Evolutionary conservation across 1,139 yeast species (phyloP), one percentile per base, ranked within the genome.

Genomic region (Debaryomyces udenii): DNA sequence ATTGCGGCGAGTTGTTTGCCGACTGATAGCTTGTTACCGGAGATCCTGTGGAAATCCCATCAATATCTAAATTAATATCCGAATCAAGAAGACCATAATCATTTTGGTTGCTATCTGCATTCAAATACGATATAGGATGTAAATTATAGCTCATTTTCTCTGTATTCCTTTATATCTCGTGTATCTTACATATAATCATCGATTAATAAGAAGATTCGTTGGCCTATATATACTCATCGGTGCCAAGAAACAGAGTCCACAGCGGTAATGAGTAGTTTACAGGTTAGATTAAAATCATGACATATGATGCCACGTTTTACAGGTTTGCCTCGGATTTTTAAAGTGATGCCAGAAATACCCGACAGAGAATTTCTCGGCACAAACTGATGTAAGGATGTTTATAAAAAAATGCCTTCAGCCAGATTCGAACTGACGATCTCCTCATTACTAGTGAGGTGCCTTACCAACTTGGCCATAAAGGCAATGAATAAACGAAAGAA

Each of bases 401-500:
- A n/a, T n/a, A 66, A 68, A 65, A 48, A 50, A 52, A 51, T 80
- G 86, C 86, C 83, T 78, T 78, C 82, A 79, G 78, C 81, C 86
- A 81, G 86, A 81, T 70, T 82, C 83, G 88, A 82, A 82, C 88
- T 81, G 86, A 79, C 81, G 88, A 82, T 82, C 88, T 82, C 85
- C 80, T 81, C 88, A 82, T 82, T 83, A 82, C 88, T 82, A 83
- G 89, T 82, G 88, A 81, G 80, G 85, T 84, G 88, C 87, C 88
- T 82, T 82, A 82, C 88, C 88, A 81, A 81, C 88, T 83, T 82
- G 88, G 88, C 84, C 85, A 80, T 78, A 76, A 59, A 61, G 66
- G 67, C 67, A 11, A n/a, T 11, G 22, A 33, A 33, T 23, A 26
- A 27, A 57, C 78, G 70, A 66, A 59, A 78, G 70, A 62, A 50